Base-by-base conservation (phyloP, 768 basidiomycete species). In the Cystofilobasidium ferigula region DNA sequence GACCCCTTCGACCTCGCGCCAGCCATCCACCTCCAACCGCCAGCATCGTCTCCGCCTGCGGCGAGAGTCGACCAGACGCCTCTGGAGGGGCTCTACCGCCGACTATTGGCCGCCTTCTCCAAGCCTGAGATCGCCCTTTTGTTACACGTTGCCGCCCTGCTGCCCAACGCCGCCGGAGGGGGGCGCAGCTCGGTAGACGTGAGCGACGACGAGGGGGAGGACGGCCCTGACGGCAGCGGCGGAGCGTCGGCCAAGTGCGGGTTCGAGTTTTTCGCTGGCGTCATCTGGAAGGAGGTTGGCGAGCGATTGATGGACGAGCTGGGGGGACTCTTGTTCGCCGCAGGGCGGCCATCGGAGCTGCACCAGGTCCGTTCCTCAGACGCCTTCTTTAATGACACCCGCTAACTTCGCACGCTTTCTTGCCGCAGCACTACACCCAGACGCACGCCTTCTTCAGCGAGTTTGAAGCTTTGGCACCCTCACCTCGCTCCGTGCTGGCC, bases 281-380 rank as follows among this genome's bases (percentile, higher is more conserved):
- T 94, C 12, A 79, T 98, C 6, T 94, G 91, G 88, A 85, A 85
- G 13, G 90, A 93, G 76, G 76, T 94, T 24, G 87, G 85, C 1
- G 78, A 80, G 47, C 82, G 88, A 0, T 83, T 99, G 57, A 85
- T 88, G 80, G 84, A 86, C 67, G 89, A 94, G 73, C 77, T 98
- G 48, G 93, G 94, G 0, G 77, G 77, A 26, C 77, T 84, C 10
- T 82, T 98, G 1, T 99, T 98, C 74, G 85, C 93, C n/a, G 87
- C 86, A 2, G 95, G 95, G 18, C 82, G 86, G 62, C 91, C 95
- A 14, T 84, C 86, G 60, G 89, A 93, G 62, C 89, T 98, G 74
- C 83, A 89, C 61, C 86, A 85, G 79, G 93, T 92, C 65, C 62
- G 81, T 72, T 20, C 28, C 24, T 22, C 42, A n/a, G 14, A 30